Percentiles rank a stretch among this genome's conserved stretches.
Evolutionary conservation across 1,139 yeast genomes (phyloP).

Genomic region (Trichomonascaceae sp.): DNA sequence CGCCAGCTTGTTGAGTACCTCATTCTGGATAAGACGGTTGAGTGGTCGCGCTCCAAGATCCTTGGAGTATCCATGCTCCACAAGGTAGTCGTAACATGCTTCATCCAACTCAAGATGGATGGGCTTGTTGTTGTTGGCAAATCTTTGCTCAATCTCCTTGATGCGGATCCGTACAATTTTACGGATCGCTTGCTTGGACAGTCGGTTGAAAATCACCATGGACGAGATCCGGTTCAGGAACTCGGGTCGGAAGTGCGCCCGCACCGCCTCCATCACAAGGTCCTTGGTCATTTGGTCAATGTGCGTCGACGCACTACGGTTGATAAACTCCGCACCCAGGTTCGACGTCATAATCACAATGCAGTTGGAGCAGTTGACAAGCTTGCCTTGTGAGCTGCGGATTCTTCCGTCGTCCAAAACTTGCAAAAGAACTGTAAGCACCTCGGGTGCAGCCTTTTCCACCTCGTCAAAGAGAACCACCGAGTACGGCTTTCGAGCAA

Average conservation of each 20-base stretch:
- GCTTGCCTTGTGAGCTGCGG: conserved; percentile 87
- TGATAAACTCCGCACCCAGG: conserved; percentile 86
- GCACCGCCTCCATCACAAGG: conserved; percentile 74
- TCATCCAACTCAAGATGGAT: conserved; percentile 56
- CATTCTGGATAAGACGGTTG: conserved; percentile 83
- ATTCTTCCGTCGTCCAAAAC: conserved; percentile 94
- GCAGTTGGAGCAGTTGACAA: conserved; percentile 83
- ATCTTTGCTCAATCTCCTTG: conserved; percentile 71
- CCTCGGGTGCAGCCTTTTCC: conserved; percentile 99
- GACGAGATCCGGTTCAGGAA: conserved; percentile 92
- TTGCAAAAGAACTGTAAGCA: conserved; percentile 78
- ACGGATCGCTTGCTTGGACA: conserved; percentile 81
- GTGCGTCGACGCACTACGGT: conserved; percentile 41
- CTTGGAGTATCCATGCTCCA: conserved; percentile 69
- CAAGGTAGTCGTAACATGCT: conserved; percentile 65
- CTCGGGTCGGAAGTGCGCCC: conserved; percentile 91
- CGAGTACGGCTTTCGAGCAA: conserved; percentile 85
- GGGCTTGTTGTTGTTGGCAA: conserved; percentile 69
- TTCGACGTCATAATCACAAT: conserved; percentile 95
- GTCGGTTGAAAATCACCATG: conserved; percentile 81
- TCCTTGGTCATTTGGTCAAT: conserved; percentile 56
- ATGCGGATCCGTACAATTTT: conserved; percentile 83
- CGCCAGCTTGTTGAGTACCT: conserved; percentile 77
- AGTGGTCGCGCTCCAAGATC: conserved; percentile 97
- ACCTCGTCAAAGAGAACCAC: conserved; percentile 93